phyloP scores from a whole-genome alignment of 2,329 filamentous ascomycete species.

The Monosporascus ibericus region DNA sequence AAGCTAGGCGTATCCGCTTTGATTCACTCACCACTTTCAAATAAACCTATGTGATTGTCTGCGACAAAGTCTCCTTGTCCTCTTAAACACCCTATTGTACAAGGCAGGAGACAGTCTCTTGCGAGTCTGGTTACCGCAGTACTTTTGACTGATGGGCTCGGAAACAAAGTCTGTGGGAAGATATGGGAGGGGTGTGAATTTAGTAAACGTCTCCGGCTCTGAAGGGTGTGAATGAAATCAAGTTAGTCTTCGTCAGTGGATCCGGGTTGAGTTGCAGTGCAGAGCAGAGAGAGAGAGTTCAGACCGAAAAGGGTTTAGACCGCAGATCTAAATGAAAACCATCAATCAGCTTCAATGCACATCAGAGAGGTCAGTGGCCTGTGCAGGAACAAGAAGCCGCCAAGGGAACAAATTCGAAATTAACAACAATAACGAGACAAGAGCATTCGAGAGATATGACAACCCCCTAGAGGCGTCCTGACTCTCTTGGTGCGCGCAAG shows the following conservation, averaged over 20 bases:
- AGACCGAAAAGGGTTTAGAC: conserved; percentile 12
- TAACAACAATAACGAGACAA: neutral
- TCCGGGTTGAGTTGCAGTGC: neutral
- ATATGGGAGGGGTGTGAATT: neutral
- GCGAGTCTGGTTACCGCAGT: no score
- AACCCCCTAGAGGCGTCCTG: neutral
- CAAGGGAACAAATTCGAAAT: neutral
- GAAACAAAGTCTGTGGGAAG: neutral
- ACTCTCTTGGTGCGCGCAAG: neutral
- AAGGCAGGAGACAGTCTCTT: no score
- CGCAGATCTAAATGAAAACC: conserved; percentile 14
- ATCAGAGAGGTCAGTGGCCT: neutral
- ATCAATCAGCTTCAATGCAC: conserved; percentile 11
- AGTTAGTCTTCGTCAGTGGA: neutral
- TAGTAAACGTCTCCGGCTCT: neutral
- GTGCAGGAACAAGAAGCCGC: neutral
- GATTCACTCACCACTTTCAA: neutral
- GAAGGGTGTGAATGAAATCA: neutral
- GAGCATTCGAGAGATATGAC: neutral
- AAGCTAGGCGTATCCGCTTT: neutral
- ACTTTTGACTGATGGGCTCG: no score
- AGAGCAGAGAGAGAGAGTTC: neutral
- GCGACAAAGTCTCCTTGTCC: neutral
- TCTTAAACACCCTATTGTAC: no score
- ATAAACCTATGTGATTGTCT: neutral